Base-by-base conservation (phyloP, 2,329 filamentous ascomycete genomes). In the Xylaria arbuscula region DNA sequence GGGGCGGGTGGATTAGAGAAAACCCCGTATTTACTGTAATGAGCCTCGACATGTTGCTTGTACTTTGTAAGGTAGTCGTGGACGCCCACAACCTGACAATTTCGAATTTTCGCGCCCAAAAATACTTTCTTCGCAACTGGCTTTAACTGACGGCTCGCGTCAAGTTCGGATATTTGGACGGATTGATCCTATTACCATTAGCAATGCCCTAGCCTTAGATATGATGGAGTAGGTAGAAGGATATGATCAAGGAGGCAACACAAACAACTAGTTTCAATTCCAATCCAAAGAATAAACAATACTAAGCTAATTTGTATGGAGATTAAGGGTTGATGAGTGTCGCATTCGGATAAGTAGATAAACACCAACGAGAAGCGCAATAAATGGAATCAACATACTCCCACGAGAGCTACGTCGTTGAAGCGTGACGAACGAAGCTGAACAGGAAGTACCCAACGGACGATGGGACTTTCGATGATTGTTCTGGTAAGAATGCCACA, bases 331-430 rank as follows among this genome's bases (percentile, higher is more conserved):
- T 0, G 9, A 57, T 1, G 22, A 54, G 9, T 28, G 8, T 11
- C 17, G 36, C 3, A 7, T 13, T 34, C 53, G 28, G 11, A 36
- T 9, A 34, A 47, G 13, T 9, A 48, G 17, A 7, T 10, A 17
- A n/a, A 19, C 6, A 13, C 13, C 2, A 13, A 17, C 9, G 28
- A 34, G 50, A 32, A 34, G 17, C 32, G 24, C 17, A 19, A 53
- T 54, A 36, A 38, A 48, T 15, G 19, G 58, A 75, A 78, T 60
- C 77, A 75, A 85, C 89, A 81, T 84, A 92, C 90, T 62, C 94
- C 93, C 66, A 99, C 86, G 74, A 97, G 93, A 45, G 94, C 90
- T 71, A 98, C 88, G 81, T 98, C 94, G 73, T 96, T 94, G 68
- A 89, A 84, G 51, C 85, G 80, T 60, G 85, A 84, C 64, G 90